Evolutionary conservation across 352 stramenopile species (phyloP).

Genomic region (Aphanomyces astaci): DNA sequence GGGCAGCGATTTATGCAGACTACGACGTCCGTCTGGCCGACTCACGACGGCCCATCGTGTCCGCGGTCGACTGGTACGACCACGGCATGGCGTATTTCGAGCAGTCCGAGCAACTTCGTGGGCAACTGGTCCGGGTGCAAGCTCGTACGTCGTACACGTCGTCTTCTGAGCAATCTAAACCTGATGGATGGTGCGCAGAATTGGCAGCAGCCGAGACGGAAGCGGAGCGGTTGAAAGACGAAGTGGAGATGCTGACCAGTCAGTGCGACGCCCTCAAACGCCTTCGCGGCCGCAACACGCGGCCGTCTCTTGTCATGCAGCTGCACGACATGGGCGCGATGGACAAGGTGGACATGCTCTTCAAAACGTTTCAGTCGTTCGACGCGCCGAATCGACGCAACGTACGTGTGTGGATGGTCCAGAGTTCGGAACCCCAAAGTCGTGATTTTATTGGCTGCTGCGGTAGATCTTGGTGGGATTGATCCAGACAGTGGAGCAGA

Average conservation of each 20-base stretch:
- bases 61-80: conserved; percentile 50
- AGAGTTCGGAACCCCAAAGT: too few relatives aligned
- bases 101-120: conserved; percentile 32
- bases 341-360: conserved; percentile 14
- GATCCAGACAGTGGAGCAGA: conserved; percentile 8
- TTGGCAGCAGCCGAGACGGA: not conserved
- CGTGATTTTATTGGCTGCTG: not conserved
- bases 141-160: conserved; percentile 28
- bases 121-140: conserved; percentile 42
- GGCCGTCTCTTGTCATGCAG: conserved; percentile 7
- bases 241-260: not conserved
- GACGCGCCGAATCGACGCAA: not conserved
- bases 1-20: conserved; percentile 50
- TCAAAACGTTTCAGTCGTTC: not conserved
- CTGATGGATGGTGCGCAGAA: too few relatives aligned
- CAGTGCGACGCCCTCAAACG: not conserved
- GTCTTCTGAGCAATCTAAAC: not conserved
- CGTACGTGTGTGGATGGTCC: too few relatives aligned
- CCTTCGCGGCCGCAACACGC: not conserved
- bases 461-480: conserved; percentile 14
- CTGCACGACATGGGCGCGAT: conserved; percentile 12
- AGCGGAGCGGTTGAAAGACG: not conserved
- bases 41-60: conserved; percentile 30
- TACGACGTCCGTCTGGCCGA: conserved; percentile 24
- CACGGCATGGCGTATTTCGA: conserved; percentile 62